Evolutionary conservation across 2,329 filamentous ascomycete species (phyloP).

Genomic region (Cyphellophora attinorum): DNA sequence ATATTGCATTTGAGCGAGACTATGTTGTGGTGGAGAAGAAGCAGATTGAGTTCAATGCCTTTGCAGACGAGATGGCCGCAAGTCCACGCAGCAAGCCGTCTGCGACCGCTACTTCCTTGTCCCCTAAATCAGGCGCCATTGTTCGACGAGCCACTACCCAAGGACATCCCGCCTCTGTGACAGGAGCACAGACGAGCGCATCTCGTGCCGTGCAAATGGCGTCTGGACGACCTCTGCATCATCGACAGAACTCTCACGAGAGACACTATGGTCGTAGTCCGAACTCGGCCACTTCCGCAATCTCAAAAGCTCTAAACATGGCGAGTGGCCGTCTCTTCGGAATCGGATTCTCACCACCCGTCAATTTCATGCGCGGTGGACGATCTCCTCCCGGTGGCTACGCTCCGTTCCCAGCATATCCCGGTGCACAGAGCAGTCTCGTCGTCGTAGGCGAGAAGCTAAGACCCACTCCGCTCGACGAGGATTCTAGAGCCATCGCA

Average conservation of each 20-base stretch:
- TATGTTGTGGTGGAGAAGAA: constrained; percentile 95
- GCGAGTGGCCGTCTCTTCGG: constrained; percentile 58
- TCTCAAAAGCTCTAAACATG: constrained; percentile 90
- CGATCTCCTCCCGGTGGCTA: constrained; percentile 36
- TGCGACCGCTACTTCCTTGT: constrained; percentile 34
- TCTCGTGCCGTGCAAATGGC: constrained; percentile 68
- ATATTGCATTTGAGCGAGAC: constrained; percentile 82
- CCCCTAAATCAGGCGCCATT: constrained; percentile 53
- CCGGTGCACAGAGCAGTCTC: constrained; percentile 61
- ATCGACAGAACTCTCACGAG: constrained; percentile 72
- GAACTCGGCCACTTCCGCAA: constrained; percentile 77
- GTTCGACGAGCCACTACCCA: constrained; percentile 71
- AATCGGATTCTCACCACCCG: constrained; percentile 40
- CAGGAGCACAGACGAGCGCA: constrained; percentile 59
- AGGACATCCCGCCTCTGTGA: constrained; percentile 57
- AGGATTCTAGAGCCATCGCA: constrained; percentile 69
- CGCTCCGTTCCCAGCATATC: constrained; percentile 76
- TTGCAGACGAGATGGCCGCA: constrained; percentile 87
- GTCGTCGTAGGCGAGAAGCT: constrained; percentile 54
- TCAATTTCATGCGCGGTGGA: constrained; percentile 34
- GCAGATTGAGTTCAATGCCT: constrained; percentile 90
- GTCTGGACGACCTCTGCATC: constrained; percentile 55
- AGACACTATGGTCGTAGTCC: constrained; percentile 63
- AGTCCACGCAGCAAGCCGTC: constrained; percentile 56
- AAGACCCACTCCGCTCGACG: constrained; percentile 57